Percentiles rank a stretch among this genome's conserved stretches.
phyloP scores from a whole-genome alignment of 1,284 basidiomycete species.

The Singerocomus rubriflavus region DNA sequence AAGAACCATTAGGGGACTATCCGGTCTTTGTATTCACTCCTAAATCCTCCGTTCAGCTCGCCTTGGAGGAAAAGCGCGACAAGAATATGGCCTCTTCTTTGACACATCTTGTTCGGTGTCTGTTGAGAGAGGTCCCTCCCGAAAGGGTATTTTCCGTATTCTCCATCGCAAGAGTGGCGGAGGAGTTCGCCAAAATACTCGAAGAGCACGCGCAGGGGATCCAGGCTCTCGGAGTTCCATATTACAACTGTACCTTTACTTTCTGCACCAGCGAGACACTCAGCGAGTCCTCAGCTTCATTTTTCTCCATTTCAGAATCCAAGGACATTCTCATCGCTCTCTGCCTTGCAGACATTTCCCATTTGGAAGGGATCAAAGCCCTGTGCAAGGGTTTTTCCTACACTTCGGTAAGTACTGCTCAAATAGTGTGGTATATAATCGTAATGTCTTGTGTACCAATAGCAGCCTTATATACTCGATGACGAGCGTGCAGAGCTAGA shows the following conservation, averaged over 20 bases:
- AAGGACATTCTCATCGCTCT: slow-evolving; percentile 35
- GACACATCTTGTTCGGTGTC: slow-evolving; percentile 31
- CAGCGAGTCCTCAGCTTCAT: slow-evolving; percentile 24
- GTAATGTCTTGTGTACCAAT: slow-evolving; percentile 4
- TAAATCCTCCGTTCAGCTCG: slow-evolving; percentile 32
- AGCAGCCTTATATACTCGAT: slow-evolving; percentile 56
- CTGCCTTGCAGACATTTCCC: slow-evolving; percentile 42
- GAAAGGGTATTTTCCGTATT: slow-evolving; percentile 67
- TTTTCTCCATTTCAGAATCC: slow-evolving; percentile 14
- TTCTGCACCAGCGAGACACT: slow-evolving; percentile 51
- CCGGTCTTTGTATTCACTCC: slow-evolving; percentile 55
- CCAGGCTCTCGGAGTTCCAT: slow-evolving; percentile 40
- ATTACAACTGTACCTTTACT: slow-evolving; percentile 61
- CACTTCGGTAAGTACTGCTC: slow-evolving; percentile 47
- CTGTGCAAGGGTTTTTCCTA: slow-evolving; percentile 56
- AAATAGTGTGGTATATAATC: not conserved
- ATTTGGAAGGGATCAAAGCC: slow-evolving; percentile 42
- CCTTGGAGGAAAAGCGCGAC: slow-evolving; percentile 9
- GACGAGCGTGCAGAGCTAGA: slow-evolving; percentile 44
- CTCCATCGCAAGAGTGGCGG: slow-evolving; percentile 47
- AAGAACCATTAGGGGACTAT: slow-evolving; percentile 51
- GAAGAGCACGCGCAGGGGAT: slow-evolving; percentile 36
- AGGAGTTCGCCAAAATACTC: slow-evolving; percentile 45
- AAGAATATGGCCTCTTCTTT: slow-evolving; percentile 37
- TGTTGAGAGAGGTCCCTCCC: slow-evolving; percentile 29